Evolutionary conservation across 2,329 filamentous ascomycete species (phyloP).

Genomic region (Parastagonospora nodorum): DNA sequence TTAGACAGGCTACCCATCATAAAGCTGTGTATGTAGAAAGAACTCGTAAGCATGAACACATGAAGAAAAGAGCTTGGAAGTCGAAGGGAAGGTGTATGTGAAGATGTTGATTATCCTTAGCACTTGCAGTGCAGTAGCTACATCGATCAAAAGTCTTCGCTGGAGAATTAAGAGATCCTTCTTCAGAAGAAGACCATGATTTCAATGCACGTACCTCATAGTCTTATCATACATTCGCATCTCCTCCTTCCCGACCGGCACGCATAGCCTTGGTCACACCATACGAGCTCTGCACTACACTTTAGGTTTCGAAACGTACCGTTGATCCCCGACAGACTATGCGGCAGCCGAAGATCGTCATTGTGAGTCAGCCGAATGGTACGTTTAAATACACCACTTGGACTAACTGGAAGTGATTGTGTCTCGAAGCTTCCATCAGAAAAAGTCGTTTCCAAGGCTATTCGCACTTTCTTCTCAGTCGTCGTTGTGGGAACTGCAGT

Average conservation of each 20-base stretch:
- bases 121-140: too few relatives aligned
- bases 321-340: constrained; percentile 14
- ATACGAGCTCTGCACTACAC: constrained; percentile 17
- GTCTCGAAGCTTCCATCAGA: constrained; percentile 3
- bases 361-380: constrained; percentile 9
- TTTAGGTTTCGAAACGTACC: constrained; percentile 15
- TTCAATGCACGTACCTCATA: constrained; percentile 15
- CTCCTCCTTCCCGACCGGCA: constrained; percentile 29
- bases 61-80: background rate
- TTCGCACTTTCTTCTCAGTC: constrained; percentile 2
- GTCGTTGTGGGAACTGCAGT: constrained; percentile 1
- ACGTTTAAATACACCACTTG: background rate
- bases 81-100: background rate
- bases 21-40: background rate
- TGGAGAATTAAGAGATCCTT: background rate
- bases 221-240: constrained; percentile 17
- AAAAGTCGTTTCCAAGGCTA: constrained; percentile 3
- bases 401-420: constrained; percentile 3
- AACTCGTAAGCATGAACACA: background rate
- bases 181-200: background rate
- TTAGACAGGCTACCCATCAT: constrained; percentile 4
- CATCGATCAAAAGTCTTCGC: too few relatives aligned
- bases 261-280: constrained; percentile 21
- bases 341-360: constrained; percentile 10
- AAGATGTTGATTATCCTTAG: too few relatives aligned